These are phyloP conservation scores for Globisporangium spiculum DNA, from an alignment of 352 stramenopile species.

Conservation along the genomic window DNA sequence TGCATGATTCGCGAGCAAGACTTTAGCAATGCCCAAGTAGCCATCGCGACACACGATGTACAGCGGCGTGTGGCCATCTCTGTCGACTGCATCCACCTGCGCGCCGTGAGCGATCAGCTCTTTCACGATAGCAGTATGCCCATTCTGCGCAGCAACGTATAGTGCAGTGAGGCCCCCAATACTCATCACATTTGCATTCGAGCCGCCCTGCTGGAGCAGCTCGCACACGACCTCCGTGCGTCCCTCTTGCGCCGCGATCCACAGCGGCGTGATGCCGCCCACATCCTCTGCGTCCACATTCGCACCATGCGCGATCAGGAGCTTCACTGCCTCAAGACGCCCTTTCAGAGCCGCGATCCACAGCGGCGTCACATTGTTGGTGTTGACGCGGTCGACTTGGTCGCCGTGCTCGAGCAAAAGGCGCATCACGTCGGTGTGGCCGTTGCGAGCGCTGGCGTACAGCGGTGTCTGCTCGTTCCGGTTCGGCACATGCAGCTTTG, in stretches of 20 bases:
- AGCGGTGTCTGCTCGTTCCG: constrained; percentile 2
- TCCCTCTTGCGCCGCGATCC: constrained; percentile 1
- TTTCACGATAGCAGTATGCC: constrained; percentile 2
- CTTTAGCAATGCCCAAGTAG: neutral
- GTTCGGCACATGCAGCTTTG: constrained; percentile 4
- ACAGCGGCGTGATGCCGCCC: neutral
- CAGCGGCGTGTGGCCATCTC: neutral
- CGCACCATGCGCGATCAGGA: neutral
- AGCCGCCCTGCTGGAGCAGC: neutral
- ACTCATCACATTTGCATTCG: neutral
- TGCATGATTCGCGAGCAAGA: neutral
- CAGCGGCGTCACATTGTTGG: constrained; percentile 8
- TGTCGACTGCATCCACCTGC: neutral
- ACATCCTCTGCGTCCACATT: neutral
- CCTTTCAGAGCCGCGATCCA: constrained; percentile 9
- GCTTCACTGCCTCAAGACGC: neutral
- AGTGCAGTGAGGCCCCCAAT: neutral
- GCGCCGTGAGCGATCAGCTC: constrained; percentile 1
- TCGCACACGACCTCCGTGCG: neutral
- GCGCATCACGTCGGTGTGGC: neutral
- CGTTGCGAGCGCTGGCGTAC: constrained; percentile 5
- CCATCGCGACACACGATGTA: neutral
- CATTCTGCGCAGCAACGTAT: neutral
- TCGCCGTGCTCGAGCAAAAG: neutral
- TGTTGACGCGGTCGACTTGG: constrained; percentile 1